Conservation (phyloP, 1,284 basidiomycete genomes). For the Schizophyllum amplum region DNA sequence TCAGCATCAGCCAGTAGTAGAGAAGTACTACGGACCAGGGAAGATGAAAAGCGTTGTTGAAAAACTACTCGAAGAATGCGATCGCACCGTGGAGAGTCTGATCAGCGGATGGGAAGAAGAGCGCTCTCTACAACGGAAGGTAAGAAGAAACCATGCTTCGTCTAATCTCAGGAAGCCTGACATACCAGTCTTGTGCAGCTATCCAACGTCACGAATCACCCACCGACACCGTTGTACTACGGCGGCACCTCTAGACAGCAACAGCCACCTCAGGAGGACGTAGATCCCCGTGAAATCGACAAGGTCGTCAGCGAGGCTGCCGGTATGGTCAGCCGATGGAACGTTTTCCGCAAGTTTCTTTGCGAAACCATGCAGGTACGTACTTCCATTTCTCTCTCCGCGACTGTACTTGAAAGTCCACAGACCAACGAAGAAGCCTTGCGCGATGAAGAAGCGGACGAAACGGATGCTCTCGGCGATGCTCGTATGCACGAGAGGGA, state of each 20-base stretch:
- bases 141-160: conserved; percentile 18
- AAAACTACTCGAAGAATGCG: conserved; percentile 79
- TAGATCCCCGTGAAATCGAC: conserved; percentile 89
- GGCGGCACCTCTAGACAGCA: conserved; percentile 27
- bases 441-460: not conserved
- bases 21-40: conserved; percentile 90
- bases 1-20: conserved; percentile 95
- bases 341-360: conserved; percentile 84
- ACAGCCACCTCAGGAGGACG: conserved; percentile 49
- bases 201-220: conserved; percentile 35
- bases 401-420: conserved; percentile 6
- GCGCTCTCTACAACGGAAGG: conserved; percentile 66
- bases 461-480: conserved; percentile 12
- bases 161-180: conserved; percentile 1
- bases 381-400: not conserved
- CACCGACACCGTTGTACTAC: conserved; percentile 24
- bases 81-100: conserved; percentile 71
- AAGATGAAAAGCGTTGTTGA: conserved; percentile 81
- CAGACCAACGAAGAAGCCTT: conserved; percentile 11
- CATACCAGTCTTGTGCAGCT: conserved; percentile 39
- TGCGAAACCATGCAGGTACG: conserved; percentile 59
- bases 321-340: conserved; percentile 88
- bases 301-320: conserved; percentile 81
- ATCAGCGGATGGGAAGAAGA: conserved; percentile 90
- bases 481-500: not conserved